phyloP scores from a whole-genome alignment of 1,284 basidiomycete genomes.

The Hemileia vastatrix region DNA sequence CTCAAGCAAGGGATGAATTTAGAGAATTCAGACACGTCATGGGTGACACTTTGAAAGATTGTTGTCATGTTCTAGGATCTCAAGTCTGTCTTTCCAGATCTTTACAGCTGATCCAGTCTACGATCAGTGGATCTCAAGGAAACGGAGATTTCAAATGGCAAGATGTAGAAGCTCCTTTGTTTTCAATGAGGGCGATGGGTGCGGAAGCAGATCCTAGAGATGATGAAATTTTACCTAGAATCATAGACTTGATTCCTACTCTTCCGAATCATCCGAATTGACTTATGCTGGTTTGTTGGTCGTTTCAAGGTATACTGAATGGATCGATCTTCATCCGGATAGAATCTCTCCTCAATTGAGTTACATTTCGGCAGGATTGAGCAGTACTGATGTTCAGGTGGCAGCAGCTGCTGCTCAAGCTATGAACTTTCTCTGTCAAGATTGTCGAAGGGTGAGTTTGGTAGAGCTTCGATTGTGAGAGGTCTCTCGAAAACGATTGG shows the following conservation, averaged over 20 bases:
- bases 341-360: slow-evolving; percentile 78
- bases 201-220: slow-evolving; percentile 79
- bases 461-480: background rate
- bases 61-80: slow-evolving; percentile 85
- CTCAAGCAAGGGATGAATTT: slow-evolving; percentile 88
- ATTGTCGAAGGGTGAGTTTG: slow-evolving; percentile 67
- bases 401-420: slow-evolving; percentile 91
- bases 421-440: slow-evolving; percentile 91
- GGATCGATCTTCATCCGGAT: slow-evolving; percentile 81
- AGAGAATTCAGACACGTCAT: slow-evolving; percentile 92
- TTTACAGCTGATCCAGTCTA: slow-evolving; percentile 67
- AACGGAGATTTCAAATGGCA: slow-evolving; percentile 57
- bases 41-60: slow-evolving; percentile 98
- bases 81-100: slow-evolving; percentile 71
- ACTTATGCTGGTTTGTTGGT: slow-evolving; percentile 92
- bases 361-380: slow-evolving; percentile 86
- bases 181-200: slow-evolving; percentile 97
- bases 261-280: slow-evolving; percentile 84
- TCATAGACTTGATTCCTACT: slow-evolving; percentile 85
- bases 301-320: slow-evolving; percentile 90
- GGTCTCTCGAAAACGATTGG: no score
- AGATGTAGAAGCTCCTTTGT: slow-evolving; percentile 92
- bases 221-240: slow-evolving; percentile 76
- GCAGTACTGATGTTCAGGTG: slow-evolving; percentile 64
- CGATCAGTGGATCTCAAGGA: slow-evolving; percentile 50